These are phyloP conservation scores for Penicillium ochrochloron DNA, from an alignment of 495 filamentous ascomycete genomes.

Conservation along the genomic window DNA sequence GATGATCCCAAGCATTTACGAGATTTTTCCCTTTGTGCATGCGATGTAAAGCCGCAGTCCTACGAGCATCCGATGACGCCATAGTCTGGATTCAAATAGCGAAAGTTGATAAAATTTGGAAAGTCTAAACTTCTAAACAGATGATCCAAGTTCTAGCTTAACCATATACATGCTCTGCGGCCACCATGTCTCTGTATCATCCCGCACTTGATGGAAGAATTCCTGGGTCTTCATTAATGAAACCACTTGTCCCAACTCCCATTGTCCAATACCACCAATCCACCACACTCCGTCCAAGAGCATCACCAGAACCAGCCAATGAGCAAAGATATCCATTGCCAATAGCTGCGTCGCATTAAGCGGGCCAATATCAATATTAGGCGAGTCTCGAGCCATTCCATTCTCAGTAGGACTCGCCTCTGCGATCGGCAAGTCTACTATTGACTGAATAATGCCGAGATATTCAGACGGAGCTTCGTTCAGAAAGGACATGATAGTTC, in stretches of 20 bases:
- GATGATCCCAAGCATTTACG: too few relatives aligned
- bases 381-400: neutral
- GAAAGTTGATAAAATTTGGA: neutral
- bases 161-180: neutral
- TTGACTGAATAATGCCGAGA: neutral
- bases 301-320: conserved; percentile 50
- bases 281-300: conserved; percentile 51
- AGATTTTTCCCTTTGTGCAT: too few relatives aligned
- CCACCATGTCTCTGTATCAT: neutral
- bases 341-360: neutral
- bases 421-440: neutral
- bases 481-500: conserved; percentile 2
- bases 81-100: neutral
- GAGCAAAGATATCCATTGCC: conserved; percentile 32
- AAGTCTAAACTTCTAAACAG: neutral
- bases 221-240: conserved; percentile 15
- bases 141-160: neutral
- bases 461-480: neutral
- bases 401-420: neutral
- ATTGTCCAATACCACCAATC: conserved; percentile 42
- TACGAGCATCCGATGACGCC: neutral
- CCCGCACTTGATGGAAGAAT: neutral
- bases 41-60: neutral
- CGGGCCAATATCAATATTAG: neutral
- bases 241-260: conserved; percentile 37